phyloP scores from a whole-genome alignment of 2,329 filamentous ascomycete genomes.

The Phialocephala subalpina region DNA sequence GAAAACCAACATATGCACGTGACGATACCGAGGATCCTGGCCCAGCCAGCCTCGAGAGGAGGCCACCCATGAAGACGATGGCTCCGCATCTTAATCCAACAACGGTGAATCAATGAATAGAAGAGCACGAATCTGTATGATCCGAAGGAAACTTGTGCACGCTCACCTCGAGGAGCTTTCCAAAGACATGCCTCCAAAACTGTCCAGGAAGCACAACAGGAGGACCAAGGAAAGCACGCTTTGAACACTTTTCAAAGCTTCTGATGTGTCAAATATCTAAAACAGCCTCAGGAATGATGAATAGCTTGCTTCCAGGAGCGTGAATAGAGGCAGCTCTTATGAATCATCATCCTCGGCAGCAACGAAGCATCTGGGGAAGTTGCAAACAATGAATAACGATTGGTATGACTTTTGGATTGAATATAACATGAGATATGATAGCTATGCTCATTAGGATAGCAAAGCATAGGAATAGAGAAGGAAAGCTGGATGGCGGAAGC shows the following conservation, averaged over 20 bases:
- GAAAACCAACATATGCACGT: conserved; percentile 7
- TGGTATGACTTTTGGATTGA: too few species aligned
- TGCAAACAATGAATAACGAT: not conserved
- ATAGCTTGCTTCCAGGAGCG: not conserved
- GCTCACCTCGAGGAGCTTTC: not conserved
- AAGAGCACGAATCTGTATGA: not conserved
- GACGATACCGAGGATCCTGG: not conserved
- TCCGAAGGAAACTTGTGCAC: not conserved
- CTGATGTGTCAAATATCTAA: not conserved
- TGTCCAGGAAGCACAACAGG: not conserved
- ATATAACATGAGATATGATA: not conserved
- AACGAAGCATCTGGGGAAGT: not conserved
- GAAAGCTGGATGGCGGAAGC: not conserved
- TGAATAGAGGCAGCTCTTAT: not conserved
- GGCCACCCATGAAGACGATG: not conserved
- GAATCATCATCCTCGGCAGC: not conserved
- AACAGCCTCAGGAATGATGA: not conserved
- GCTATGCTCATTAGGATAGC: not conserved
- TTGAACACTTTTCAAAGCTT: not conserved
- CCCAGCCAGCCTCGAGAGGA: not conserved
- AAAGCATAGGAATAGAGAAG: not conserved
- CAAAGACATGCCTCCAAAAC: not conserved
- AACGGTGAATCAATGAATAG: not conserved
- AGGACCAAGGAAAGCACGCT: not conserved
- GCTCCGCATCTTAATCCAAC: not conserved